Evolutionary conservation across 306 rosid species (phyloP), one percentile per base, ranked within the genome.

Genomic region (Gleditsia sinensis): DNA sequence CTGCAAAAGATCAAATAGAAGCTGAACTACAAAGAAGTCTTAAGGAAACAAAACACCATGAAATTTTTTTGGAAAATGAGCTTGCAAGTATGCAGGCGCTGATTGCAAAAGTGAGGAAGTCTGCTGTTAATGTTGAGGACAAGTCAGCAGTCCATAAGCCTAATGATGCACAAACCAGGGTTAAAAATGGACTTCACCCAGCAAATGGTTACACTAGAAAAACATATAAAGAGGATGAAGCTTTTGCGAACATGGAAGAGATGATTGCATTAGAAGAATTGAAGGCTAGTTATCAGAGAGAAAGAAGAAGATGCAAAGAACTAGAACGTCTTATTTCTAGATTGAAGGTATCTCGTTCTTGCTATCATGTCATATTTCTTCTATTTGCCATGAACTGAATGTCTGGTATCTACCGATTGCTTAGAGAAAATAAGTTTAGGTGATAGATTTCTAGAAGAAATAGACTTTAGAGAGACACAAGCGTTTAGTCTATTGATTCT

Each of bases 51-150:
- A 88, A 77, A 82, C 81, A 37, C 46, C 91, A 60, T 36, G 91
- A 82, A 75, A 88, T 30, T 76, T n/a, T n/a, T n/a, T n/a, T 90
- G 83, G 94, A 88, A 78, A 82, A 83, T 66, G 97, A 92, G 84
- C 91, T 92, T 60, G 82, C 86, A 25, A 83, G 85, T 83, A 88
- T 88, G 92, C 88, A 80, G 88, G 72, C 42, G 53, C 63, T 81
- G 80, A 78, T 92, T 69, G 80, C 89, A 51, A 83, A 82, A 76
- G 76, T 82, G 85, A 83, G 85, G 64, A 83, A 78, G 75, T 82
- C 87, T 43, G 79, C 80, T 71, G 64, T 39, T 55, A 83, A 63
- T 68, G 32, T 72, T 5, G 87, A 87, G 54, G 90, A 86, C 21
- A 78, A 46, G 61, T 75, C 86, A 54, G 78, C 78, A 10, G 83